phyloP scores from a whole-genome alignment of 768 basidiomycete genomes.

The Cystoderma amianthinum region DNA sequence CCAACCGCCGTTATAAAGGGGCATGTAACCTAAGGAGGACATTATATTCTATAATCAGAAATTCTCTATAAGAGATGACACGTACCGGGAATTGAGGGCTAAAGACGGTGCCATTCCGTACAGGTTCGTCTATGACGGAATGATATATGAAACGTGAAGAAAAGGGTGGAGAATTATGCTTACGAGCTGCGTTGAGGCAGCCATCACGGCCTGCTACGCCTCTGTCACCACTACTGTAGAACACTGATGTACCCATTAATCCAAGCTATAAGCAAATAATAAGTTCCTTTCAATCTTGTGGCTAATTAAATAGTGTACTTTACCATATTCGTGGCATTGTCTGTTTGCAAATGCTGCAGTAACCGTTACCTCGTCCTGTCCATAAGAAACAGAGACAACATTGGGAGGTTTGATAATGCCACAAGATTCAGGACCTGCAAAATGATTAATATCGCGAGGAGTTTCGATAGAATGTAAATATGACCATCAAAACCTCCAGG shows the following conservation, averaged over 20 bases:
- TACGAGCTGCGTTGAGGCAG: slow-evolving; percentile 37
- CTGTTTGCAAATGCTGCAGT: slow-evolving; percentile 22
- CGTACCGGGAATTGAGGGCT: slow-evolving; percentile 18
- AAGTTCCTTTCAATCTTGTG: slow-evolving; percentile 9
- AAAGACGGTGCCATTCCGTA: slow-evolving; percentile 11
- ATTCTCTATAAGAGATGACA: no score
- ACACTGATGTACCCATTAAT: slow-evolving; percentile 25
- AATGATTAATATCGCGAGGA: not conserved
- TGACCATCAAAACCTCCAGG: slow-evolving; percentile 26
- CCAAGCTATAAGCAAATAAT: slow-evolving; percentile 18
- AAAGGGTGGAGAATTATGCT: slow-evolving; percentile 4
- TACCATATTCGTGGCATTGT: slow-evolving; percentile 28
- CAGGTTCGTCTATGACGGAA: slow-evolving; percentile 13
- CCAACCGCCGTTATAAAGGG: slow-evolving; percentile 47
- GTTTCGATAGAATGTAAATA: not conserved
- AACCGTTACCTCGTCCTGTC: slow-evolving; percentile 24
- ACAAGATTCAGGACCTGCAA: slow-evolving; percentile 25
- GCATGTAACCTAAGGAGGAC: slow-evolving; percentile 34
- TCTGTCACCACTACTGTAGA: slow-evolving; percentile 28
- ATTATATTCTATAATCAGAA: no score
- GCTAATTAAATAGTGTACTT: slow-evolving; percentile 7
- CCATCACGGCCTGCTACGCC: slow-evolving; percentile 28
- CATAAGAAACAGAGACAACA: slow-evolving; percentile 27
- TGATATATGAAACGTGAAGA: not conserved
- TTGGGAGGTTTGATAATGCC: slow-evolving; percentile 27